Evolutionary conservation across 2,329 filamentous ascomycete species (phyloP), one percentile per base, ranked within the genome.

Genomic region (Thermothelomyces thermophilus): DNA sequence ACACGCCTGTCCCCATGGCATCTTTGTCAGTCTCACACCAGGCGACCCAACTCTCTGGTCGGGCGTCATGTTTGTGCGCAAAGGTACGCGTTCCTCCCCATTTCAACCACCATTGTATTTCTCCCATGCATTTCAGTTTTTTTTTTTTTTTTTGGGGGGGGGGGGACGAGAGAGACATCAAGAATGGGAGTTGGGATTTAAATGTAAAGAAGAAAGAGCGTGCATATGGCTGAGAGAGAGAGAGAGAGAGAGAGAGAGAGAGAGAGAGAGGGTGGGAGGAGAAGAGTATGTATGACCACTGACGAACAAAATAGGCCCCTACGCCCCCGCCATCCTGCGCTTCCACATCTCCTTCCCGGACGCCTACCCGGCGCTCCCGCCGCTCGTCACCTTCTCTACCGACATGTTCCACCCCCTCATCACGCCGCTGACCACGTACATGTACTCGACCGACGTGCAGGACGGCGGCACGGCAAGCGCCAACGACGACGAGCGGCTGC

Each of bases 331-430:
- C 41, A 80, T 96, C 60, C 78, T 97, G 55, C 86, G 90, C 61
- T 61, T 97, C 69, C 84, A 93, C 59, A 86, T 97, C 57, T 84
- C 84, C 20, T 97, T 97, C 62, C 87, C 90, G 31, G 75, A 85
- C 53, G 76, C 78, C 34, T 96, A 94, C 65, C 91, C 91, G 11
- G 71, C 76, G 45, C 71, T 87, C 17, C 87, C 91, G 44, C 93
- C 93, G 9, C 74, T 90, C 16, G 81, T 98, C 57, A 91, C 85
- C 48, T 95, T 98, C 68, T 80, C 82, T 40, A 94, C 88, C 59
- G 91, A 97, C 65, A 85, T 97, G 58, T 98, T 97, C 67, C 91
- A 98, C 66, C 91, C 91, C 16, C 76, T 98, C 36, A 84, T 97
- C 58, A 90, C 90, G 7, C 90, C 93, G 33, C 76, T 94, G 54